Evolutionary conservation across 441 rosid species (phyloP).

Genomic region (Syzygium malaccense): DNA sequence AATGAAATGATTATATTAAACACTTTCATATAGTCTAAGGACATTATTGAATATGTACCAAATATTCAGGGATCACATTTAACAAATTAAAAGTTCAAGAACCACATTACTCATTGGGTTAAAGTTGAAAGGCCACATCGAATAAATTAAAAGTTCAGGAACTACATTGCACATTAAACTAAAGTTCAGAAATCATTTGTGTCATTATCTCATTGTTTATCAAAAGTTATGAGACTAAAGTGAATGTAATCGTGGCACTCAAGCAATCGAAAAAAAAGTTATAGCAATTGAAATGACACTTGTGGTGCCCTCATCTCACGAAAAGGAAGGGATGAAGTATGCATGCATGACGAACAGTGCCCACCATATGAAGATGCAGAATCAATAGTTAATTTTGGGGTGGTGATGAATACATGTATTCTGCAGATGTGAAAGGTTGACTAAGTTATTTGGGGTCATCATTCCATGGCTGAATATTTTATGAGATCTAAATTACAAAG

Average conservation of each 20-base stretch:
- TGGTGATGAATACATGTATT: background rate
- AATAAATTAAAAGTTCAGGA: too few species aligned
- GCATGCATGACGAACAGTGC: background rate
- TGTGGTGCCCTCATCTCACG: background rate
- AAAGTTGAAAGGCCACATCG: too few species aligned
- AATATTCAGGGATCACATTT: too few species aligned
- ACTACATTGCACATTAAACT: too few species aligned
- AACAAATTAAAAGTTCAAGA: too few species aligned
- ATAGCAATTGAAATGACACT: background rate
- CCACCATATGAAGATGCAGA: background rate
- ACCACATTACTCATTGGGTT: too few species aligned
- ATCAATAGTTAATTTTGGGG: background rate
- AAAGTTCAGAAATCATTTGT: too few species aligned
- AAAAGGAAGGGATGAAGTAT: background rate
- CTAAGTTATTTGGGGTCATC: background rate
- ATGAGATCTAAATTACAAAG: background rate
- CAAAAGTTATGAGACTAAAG: background rate
- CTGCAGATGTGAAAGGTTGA: background rate
- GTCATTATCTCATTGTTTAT: background rate
- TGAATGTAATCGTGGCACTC: background rate
- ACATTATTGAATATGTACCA: too few species aligned
- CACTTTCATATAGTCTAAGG: too few species aligned
- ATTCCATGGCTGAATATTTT: background rate
- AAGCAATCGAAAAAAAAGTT: background rate
- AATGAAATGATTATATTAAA: too few species aligned